Base-by-base conservation (phyloP, 2,329 filamentous ascomycete species). In the Aphanoascus verrucosus region DNA sequence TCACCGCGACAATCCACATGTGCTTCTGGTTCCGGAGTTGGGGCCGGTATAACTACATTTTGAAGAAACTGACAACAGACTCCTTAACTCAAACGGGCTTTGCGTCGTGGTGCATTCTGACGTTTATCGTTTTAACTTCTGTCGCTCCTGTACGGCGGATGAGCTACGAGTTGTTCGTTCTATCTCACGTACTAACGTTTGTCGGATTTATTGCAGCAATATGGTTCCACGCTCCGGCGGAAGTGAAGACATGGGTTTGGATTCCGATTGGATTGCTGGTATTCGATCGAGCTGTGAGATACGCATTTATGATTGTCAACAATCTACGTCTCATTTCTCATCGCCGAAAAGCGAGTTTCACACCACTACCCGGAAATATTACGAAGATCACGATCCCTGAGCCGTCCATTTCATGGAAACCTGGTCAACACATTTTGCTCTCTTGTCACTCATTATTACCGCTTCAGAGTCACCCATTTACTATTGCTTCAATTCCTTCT, bases 381-480 rank as follows among this genome's bases (percentile, higher is more conserved):
- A 82, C 80, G 3, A 74, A 75, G 7, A 71, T 85, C 56, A 77
- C 75, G 0, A 75, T 84, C 43, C 61, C 69, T 1, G 72, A 79
- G 19, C 77, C 78, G 1, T 74, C 76, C 1, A 72, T 83, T 49
- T 67, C 62, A 15, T 85, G 82, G 82, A 72, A 65, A 28, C 73
- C 82, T 2, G 82, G 82, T 1, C 81, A 85, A 56, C 81, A 85
- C 62, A 73, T 80, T 0, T 82, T 83, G 59, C 66, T 85, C 1
- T 77, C 77, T 4, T 82, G 72, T 60, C 81, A 77, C 60, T 72
- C 71, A 0, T 63, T 82, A 37, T 72, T 74, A 15, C 80, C 79
- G 0, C 65, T 84, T 1, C 79, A 84, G 60, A 77, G 76, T 20
- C 82, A 85, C 58, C 82, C 82, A 0, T 84, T 84, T 61, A 84